Conservation (phyloP, 2,329 filamentous ascomycete genomes). For the Fusarium sp. region DNA sequence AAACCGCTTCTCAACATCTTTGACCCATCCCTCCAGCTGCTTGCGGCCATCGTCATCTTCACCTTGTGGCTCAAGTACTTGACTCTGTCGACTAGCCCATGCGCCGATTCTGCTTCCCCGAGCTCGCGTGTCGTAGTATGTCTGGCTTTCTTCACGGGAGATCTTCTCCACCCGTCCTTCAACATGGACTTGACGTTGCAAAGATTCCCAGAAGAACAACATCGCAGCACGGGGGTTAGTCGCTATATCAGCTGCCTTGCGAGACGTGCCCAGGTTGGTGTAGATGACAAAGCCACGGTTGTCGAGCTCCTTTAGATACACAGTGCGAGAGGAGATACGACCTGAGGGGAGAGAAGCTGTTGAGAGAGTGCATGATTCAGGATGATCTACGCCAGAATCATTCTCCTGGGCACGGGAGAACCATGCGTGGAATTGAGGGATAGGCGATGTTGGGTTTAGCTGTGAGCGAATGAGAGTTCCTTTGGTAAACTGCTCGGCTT, state of each 20-base stretch:
- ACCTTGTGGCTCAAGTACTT: constrained; percentile 65
- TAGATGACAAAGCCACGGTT: constrained; percentile 86
- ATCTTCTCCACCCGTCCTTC: constrained; percentile 79
- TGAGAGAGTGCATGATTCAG: constrained; percentile 87
- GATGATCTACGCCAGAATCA: constrained; percentile 68
- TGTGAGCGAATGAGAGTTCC: constrained; percentile 68
- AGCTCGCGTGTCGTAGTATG: constrained; percentile 73
- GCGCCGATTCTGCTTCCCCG: constrained; percentile 86
- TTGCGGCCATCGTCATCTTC: constrained; percentile 71
- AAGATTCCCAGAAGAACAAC: constrained; percentile 87
- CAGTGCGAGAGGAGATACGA: constrained; percentile 81
- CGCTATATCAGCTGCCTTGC: constrained; percentile 72
- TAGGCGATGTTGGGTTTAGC: constrained; percentile 69
- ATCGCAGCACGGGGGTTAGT: constrained; percentile 81
- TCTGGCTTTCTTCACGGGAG: constrained; percentile 73
- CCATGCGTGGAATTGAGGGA: constrained; percentile 89
- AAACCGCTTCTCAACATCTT: constrained; percentile 79
- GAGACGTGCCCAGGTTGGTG: constrained; percentile 85
- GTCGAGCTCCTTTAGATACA: constrained; percentile 97
- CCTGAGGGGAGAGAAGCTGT: constrained; percentile 86
- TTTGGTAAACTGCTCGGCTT: constrained; percentile 78
- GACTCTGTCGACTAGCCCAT: constrained; percentile 91
- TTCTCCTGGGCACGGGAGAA: constrained; percentile 74
- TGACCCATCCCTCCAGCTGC: constrained; percentile 79
- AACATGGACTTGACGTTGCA: constrained; percentile 90